These are phyloP conservation scores for Rickenella mellea DNA, from an alignment of 768 basidiomycete species.

Conservation along the genomic window DNA sequence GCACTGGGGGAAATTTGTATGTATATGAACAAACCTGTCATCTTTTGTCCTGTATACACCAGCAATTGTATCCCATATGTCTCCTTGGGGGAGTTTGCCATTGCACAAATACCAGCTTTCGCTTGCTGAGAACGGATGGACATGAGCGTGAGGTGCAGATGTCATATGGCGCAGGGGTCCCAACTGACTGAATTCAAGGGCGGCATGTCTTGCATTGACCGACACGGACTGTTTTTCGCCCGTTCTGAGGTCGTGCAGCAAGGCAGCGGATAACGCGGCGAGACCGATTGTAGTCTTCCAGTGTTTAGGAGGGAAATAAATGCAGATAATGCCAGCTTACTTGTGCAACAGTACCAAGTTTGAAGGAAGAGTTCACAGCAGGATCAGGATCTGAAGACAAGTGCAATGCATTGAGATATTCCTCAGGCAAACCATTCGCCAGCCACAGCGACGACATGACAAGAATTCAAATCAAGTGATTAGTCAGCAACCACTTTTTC, in stretches of 20 bases:
- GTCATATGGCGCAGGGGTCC: not conserved
- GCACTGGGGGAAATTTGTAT: slow-evolving; percentile 60
- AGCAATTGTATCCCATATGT: slow-evolving; percentile 38
- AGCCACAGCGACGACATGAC: slow-evolving; percentile 36
- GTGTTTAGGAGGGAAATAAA: slow-evolving; percentile 1
- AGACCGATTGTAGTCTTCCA: slow-evolving; percentile 37
- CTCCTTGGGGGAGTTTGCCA: slow-evolving; percentile 19
- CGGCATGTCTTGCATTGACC: slow-evolving; percentile 48
- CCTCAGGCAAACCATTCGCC: slow-evolving; percentile 26
- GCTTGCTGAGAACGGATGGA: slow-evolving; percentile 26
- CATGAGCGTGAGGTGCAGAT: not conserved
- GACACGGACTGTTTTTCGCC: slow-evolving; percentile 36
- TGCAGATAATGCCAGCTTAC: slow-evolving; percentile 14
- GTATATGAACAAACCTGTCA: slow-evolving; percentile 39
- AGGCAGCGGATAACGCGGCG: slow-evolving; percentile 41
- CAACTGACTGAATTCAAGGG: slow-evolving; percentile 41
- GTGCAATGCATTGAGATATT: slow-evolving; percentile 25
- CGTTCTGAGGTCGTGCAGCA: slow-evolving; percentile 37
- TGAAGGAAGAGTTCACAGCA: slow-evolving; percentile 44
- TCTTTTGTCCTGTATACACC: slow-evolving; percentile 48
- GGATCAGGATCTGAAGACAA: slow-evolving; percentile 30
- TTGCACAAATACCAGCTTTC: slow-evolving; percentile 42
- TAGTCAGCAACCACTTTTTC: too few species aligned
- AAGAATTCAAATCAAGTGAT: too few species aligned
- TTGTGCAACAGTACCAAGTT: slow-evolving; percentile 43